Percentiles rank a stretch among this genome's conserved stretches.
These are phyloP conservation scores for Coemansia sp. DNA, from an alignment of 192 early-diverging fungal genomes.

Conservation along the genomic window DNA sequence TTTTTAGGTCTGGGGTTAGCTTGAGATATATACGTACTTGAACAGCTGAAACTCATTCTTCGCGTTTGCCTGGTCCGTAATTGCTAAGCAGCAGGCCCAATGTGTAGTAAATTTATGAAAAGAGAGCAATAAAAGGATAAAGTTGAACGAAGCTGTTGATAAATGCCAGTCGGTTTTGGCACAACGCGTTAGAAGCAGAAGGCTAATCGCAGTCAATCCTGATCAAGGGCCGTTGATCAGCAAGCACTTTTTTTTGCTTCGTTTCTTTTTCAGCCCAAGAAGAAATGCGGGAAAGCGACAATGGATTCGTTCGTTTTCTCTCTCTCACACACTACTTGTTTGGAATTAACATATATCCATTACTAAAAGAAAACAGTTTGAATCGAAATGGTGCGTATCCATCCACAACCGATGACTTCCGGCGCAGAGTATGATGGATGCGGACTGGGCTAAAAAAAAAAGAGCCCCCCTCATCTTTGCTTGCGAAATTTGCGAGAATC, in stretches of 20 bases:
- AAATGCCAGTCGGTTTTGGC: too few relatives aligned
- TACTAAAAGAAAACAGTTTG: not conserved
- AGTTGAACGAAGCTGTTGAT: too few relatives aligned
- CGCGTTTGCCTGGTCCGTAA: not conserved
- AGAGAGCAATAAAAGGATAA: not conserved
- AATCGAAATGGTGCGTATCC: conserved; percentile 13
- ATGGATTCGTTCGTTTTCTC: not conserved
- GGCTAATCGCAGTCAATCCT: too few relatives aligned
- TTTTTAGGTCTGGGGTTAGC: not conserved
- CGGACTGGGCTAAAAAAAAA: too few relatives aligned
- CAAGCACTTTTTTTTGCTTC: too few relatives aligned
- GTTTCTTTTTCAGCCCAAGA: too few relatives aligned
- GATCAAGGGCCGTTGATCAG: too few relatives aligned
- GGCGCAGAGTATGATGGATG: not conserved
- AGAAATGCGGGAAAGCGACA: too few relatives aligned
- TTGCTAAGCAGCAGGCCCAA: too few relatives aligned
- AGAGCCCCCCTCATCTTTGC: too few relatives aligned
- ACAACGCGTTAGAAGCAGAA: too few relatives aligned
- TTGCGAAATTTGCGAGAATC: not conserved
- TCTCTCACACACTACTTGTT: not conserved
- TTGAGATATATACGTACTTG: conserved; percentile 25
- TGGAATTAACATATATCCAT: not conserved
- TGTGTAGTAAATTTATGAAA: too few relatives aligned
- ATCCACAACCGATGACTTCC: not conserved
- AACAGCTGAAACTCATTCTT: conserved; percentile 44